Base-by-base conservation (phyloP, 2,329 filamentous ascomycete genomes). In the Hymenoscyphus scutula region DNA sequence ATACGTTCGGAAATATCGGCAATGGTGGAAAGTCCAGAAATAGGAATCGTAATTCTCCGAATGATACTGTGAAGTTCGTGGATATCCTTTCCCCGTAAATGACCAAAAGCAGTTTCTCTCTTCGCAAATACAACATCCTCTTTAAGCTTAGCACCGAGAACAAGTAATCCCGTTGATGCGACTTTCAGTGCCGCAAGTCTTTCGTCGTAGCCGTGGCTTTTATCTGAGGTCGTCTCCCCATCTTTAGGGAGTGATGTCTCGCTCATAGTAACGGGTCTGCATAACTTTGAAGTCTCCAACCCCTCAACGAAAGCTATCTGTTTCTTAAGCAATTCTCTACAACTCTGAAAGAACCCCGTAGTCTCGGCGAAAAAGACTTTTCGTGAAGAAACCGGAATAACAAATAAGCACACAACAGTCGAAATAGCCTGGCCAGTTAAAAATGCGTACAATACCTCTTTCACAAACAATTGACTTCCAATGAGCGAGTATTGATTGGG, bases 51-150 rank as follows among this genome's bases (percentile, higher is more conserved):
- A 27, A 89, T 81, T 8, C 78, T 76, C 25, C 87, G 82, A 25
- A 91, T 72, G 6, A 84, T 77, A 56, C 80, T 81, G 69, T 83
- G 84, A 1, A 89, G 79, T 34, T 82, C 76, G 58, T 86, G 80
- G 4, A 91, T 75, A 65, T 91, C 88, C 60, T 86, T 82, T 0
- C 87, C 82, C 1, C 82, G 81, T 6, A 91, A 75, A 67, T 87
- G 86, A 1, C 89, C 89, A 69, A 84, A 83, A 0, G 88, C 88
- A 13, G 89, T 75, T 67, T 92, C 89, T 56, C 88, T 80, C 75
- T 91, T 91, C 0, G 89, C 89, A 72, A 90, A 91, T 0, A 82
- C 79, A 30, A 91, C 72, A 68, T 92, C 89, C 0, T 80, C 80
- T 58, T 84, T 80, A 17, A 91, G 77, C 72, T 90, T 90, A 1